Base-by-base conservation (phyloP, 2,329 filamentous ascomycete species). In the Trematosphaeria pertusa region DNA sequence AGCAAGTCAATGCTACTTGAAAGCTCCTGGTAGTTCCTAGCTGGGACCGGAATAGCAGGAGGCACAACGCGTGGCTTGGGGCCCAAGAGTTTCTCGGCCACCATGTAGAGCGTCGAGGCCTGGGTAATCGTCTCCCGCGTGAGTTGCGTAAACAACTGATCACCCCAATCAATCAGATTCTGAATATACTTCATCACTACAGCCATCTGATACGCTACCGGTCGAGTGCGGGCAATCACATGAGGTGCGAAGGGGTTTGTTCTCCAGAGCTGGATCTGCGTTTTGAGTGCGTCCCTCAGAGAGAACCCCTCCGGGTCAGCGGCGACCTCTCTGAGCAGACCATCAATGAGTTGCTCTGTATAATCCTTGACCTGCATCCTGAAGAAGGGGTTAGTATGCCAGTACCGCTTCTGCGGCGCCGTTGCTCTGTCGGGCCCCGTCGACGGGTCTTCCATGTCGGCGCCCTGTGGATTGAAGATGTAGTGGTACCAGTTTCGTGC, bases 141-240 rank as follows among this genome's bases (percentile, higher is more conserved):
- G 9, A 11, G 6, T 8, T 21, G 15, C 15, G 15, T 10, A 8
- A 37, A 20, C 35, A 37, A 18, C 14, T 18, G 19, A 14, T 37
- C 35, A 21, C 35, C 35, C 35, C 35, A 37, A 7, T 12, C 35
- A n/a, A 37, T 37, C 12, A 37, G 19, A 21, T 37, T 37, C n/a
- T 37, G n/a, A 9, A 37, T 9, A 14, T 37, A 37, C 19, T 37
- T 37, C 35, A 37, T 37, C 35, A 37, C 35, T 7, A 21, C 10
- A 6, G 15, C 14, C 14, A 8, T 37, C 19, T 37, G 35, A 18
- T 18, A 37, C 10, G 35, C 35, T 6, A 14, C 14, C 6, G 12
- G 8, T 12, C 24, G 24, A 28, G 24, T 12, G 8, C 24, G 24
- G 24, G 24, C 24, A 12, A 28, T 12, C 24, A 28, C 24, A 28